Base-by-base conservation (phyloP, 1,139 yeast genomes). In the Geotrichum fermentans region DNA sequence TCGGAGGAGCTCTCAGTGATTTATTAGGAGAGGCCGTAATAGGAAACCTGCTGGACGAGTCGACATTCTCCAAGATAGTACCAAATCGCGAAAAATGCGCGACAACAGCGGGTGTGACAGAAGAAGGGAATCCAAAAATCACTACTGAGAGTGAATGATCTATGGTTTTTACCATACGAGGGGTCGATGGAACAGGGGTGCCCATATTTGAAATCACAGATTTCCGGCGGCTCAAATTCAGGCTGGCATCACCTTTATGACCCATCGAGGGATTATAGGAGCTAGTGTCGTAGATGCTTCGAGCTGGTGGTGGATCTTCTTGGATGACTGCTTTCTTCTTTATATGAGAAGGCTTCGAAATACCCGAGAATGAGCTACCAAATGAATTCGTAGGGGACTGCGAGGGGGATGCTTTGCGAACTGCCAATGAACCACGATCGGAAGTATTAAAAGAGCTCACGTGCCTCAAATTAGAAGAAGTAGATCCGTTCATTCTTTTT, bases 121-220 rank as follows among this genome's bases (percentile, higher is more conserved):
- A 73, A 59, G 90, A 92, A 0, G 95, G 89, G 64, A 87, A 90
- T 0, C 97, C 97, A 67, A 87, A 89, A 11, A 90, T 88, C 38
- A 89, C 69, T 1, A 92, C 85, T 0, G 95, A 87, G 42, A 80
- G 52, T 8, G 53, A 50, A 34, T 53, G 46, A 24, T 54, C 49
- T 20, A 45, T 16, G 8, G 36, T 32, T 18, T 35, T 34, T 13
- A 24, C 49, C 21, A 50, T 32, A 7, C 50, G 37, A 11, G 53
- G 39, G 11, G 30, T 22, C 17, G 51, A 14, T 4, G 28, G 4
- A 4, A 35, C 30, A 3, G 58, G 34, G 8, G 44, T 41, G 14
- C 30, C 38, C 16, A 32, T 29, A 17, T 49, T 30, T 16, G 41
- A 18, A 28, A 48, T 32, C 17, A 47, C 45, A 41, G 54, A 22